Evolutionary conservation across 2,329 filamentous ascomycete genomes (phyloP).

Genomic region (Exophiala calicioides): DNA sequence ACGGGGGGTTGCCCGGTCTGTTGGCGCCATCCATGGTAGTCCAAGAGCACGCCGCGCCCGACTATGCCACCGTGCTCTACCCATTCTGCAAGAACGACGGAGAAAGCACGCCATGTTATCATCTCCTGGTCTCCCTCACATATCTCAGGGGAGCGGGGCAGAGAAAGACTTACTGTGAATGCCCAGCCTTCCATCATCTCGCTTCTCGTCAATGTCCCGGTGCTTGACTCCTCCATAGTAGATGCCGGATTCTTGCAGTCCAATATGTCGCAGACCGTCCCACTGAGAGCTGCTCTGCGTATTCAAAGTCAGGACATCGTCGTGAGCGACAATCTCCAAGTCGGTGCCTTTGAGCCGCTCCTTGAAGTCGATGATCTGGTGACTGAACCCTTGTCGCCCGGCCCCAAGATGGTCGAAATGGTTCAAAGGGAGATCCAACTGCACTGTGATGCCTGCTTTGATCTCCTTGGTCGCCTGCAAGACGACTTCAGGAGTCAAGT

Average conservation of each 20-base stretch:
- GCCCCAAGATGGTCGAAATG: constrained; percentile 39
- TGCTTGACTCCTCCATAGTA: constrained; percentile 15
- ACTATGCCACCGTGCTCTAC: constrained; percentile 42
- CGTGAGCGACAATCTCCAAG: constrained; percentile 6
- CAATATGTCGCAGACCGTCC: constrained; percentile 21
- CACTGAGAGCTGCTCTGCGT: constrained; percentile 20
- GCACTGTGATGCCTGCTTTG: constrained; percentile 32
- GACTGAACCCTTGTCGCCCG: constrained; percentile 27
- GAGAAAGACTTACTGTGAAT: constrained; percentile 10
- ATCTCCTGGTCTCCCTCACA: not conserved
- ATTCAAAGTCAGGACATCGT: constrained; percentile 18
- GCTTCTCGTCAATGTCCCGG: constrained; percentile 1
- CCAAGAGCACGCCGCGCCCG: constrained; percentile 49
- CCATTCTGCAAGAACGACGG: constrained; percentile 35
- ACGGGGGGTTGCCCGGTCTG: constrained; percentile 35
- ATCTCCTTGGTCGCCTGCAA: constrained; percentile 47
- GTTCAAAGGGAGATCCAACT: constrained; percentile 38
- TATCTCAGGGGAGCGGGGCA: not conserved
- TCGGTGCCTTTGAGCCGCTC: not conserved
- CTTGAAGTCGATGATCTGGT: constrained; percentile 27
- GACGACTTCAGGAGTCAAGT: constrained; percentile 50
- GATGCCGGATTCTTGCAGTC: constrained; percentile 2
- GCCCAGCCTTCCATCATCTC: not conserved
- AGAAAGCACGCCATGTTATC: not conserved
- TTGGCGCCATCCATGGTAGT: constrained; percentile 47